These are phyloP conservation scores for Colletotrichum tanaceti DNA, from an alignment of 2,329 filamentous ascomycete species.

Conservation along the genomic window DNA sequence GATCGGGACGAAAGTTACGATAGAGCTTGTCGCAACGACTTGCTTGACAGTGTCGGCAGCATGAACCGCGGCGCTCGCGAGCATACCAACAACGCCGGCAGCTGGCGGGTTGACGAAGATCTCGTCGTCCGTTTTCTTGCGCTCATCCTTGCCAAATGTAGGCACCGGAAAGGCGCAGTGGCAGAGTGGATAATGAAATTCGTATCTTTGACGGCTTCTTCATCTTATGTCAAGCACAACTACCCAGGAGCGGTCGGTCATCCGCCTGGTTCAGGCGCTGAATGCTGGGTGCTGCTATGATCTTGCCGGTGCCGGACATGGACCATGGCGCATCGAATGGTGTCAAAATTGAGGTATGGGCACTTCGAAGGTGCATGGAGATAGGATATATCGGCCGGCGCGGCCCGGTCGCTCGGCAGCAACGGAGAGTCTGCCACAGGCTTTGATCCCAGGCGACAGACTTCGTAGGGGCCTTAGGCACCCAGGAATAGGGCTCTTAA, in stretches of 20 bases:
- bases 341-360: no score
- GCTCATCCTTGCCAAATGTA: background rate
- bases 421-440: no score
- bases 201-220: conserved; percentile 54
- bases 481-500: no score
- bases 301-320: conserved; percentile 35
- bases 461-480: no score
- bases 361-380: no score
- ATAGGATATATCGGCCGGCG: no score
- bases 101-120: conserved; percentile 11
- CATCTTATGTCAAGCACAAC: conserved; percentile 54
- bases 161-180: conserved; percentile 46
- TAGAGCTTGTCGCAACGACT: conserved; percentile 57
- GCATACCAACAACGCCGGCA: conserved; percentile 8
- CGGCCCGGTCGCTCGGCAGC: no score
- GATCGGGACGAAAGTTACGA: conserved; percentile 41
- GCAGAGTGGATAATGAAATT: conserved; percentile 51
- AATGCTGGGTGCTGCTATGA: conserved; percentile 33
- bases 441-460: no score
- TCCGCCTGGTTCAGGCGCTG: conserved; percentile 28
- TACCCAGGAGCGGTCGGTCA: conserved; percentile 43
- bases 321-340: conserved; percentile 48
- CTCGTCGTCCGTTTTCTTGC: conserved; percentile 4
- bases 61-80: conserved; percentile 5
- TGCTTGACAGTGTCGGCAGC: conserved; percentile 47